Base-by-base conservation (phyloP, 306 rosid species). In the Boehmeria nivea region DNA sequence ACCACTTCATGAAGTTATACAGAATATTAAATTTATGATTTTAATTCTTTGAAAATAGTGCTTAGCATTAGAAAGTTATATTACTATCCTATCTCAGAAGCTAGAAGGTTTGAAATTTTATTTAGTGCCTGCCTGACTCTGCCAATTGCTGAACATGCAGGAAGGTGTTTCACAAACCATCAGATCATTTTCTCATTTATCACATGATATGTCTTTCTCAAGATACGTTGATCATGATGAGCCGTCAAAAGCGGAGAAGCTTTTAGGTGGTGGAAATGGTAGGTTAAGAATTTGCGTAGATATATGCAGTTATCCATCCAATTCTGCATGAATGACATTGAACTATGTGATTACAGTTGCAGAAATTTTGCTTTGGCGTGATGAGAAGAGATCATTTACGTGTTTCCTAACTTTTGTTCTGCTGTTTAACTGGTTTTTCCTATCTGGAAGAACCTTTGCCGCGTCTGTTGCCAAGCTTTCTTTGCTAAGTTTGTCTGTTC, bases 251-350 rank as follows among this genome's bases (percentile, higher is more conserved):
- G 84, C 66, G 18, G 78, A 83, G 59, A 83, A 75, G 70, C 71
- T 86, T 69, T 93, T 89, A 28, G 94, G 97, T 38, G 43, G 85
- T 33, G 97, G 95, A 67, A 80, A 79, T 78, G 95, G 97, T 89
- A 68, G 53, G 63, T 31, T 31, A 31, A 31, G 36, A 31, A 31
- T 31, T 31, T 31, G 45, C 45, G 3, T 40, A 40, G 44, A 2
- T 40, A 2, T 40, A 40, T 33, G 38, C 38, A 33, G 38, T 40
- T 40, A 4, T 12, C n/a, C 17, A 40, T 40, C 5, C 1, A 40
- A 40, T 40, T 11, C 45, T 1, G 45, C 3, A 40, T 14, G 57
- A 40, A 53, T 86, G 72, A 81, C 61, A 31, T 65, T 52, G 38
- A 52, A 33, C 53, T 81, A 60, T 80, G 22, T 70, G 73, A 69